phyloP scores from a whole-genome alignment of 2,329 filamentous ascomycete genomes.

The Clonostachys chloroleuca region DNA sequence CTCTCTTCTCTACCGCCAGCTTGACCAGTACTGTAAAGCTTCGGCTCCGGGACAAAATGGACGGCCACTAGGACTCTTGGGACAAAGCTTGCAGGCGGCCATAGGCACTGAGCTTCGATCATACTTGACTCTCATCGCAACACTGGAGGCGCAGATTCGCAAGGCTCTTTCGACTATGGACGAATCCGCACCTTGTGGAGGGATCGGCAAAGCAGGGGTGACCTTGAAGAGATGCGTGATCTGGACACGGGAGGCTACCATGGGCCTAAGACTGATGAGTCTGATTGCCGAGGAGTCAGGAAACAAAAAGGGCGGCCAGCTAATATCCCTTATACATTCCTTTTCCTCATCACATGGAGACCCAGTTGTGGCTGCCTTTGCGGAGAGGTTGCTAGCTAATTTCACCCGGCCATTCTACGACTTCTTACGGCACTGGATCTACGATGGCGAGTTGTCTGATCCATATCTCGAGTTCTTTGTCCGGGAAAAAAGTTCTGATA shows the following conservation, averaged over 20 bases:
- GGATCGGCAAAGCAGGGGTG: constrained; percentile 81
- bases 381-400: constrained; percentile 79
- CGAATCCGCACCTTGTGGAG: constrained; percentile 59
- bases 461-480: constrained; percentile 96
- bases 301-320: constrained; percentile 77
- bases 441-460: constrained; percentile 96
- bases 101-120: constrained; percentile 80
- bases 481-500: constrained; percentile 62
- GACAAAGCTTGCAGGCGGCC: constrained; percentile 86
- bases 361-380: constrained; percentile 89
- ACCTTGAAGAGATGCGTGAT: constrained; percentile 94
- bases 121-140: constrained; percentile 87
- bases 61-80: constrained; percentile 77
- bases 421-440: constrained; percentile 95
- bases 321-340: constrained; percentile 89
- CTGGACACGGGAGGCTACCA: constrained; percentile 95
- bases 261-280: constrained; percentile 90
- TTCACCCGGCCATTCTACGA: constrained; percentile 95
- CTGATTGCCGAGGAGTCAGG: constrained; percentile 89
- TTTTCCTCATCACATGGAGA: constrained; percentile 94
- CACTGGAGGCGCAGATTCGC: constrained; percentile 87
- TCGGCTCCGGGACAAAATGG: constrained; percentile 63
- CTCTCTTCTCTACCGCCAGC: constrained; percentile 79
- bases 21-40: constrained; percentile 78
- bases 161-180: constrained; percentile 73